phyloP scores from a whole-genome alignment of 228 moss, liverwort and hornwort species.

The Sphagnum magellanicum region DNA sequence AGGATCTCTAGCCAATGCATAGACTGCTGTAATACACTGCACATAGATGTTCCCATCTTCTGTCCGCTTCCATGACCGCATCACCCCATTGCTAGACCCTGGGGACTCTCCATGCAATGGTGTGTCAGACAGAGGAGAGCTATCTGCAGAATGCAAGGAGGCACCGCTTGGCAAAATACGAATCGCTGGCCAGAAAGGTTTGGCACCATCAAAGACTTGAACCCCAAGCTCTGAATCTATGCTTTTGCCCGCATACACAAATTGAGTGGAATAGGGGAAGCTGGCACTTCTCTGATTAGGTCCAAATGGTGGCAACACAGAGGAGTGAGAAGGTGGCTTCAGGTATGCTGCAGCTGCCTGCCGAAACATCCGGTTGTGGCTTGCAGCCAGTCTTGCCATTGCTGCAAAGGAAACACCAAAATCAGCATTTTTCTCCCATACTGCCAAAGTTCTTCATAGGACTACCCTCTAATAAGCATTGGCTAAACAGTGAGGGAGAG shows the following conservation, averaged over 20 bases:
- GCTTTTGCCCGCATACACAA: slow-evolving; percentile 42
- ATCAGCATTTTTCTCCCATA: too few species aligned
- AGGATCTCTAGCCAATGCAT: slow-evolving; percentile 92
- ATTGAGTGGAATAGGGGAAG: slow-evolving; percentile 38
- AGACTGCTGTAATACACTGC: slow-evolving; percentile 92
- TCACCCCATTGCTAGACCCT: slow-evolving; percentile 41
- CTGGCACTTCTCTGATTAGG: slow-evolving; percentile 36
- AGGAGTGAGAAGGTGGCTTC: slow-evolving; percentile 84
- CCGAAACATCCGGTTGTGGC: slow-evolving; percentile 78
- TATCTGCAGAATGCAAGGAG: slow-evolving; percentile 48
- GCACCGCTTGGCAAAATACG: slow-evolving; percentile 58
- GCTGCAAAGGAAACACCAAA: slow-evolving; percentile 32
- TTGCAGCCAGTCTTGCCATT: slow-evolving; percentile 66
- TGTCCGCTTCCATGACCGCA: slow-evolving; percentile 64
- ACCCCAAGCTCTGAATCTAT: slow-evolving; percentile 49
- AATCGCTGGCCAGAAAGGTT: slow-evolving; percentile 43
- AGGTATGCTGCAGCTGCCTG: slow-evolving; percentile 91
- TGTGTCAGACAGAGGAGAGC: slow-evolving; percentile 62
- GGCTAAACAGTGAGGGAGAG: too few species aligned
- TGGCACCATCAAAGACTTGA: slow-evolving; percentile 49
- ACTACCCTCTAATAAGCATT: too few species aligned
- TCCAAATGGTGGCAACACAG: slow-evolving; percentile 58
- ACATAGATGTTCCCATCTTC: slow-evolving; percentile 94
- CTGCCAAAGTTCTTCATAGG: too few species aligned
- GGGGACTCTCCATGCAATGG: slow-evolving; percentile 28